A percentile compares a stretch with the other conserved stretches of the same genome.
phyloP scores from a whole-genome alignment of 768 basidiomycete genomes.

The Podaxis sp. region DNA sequence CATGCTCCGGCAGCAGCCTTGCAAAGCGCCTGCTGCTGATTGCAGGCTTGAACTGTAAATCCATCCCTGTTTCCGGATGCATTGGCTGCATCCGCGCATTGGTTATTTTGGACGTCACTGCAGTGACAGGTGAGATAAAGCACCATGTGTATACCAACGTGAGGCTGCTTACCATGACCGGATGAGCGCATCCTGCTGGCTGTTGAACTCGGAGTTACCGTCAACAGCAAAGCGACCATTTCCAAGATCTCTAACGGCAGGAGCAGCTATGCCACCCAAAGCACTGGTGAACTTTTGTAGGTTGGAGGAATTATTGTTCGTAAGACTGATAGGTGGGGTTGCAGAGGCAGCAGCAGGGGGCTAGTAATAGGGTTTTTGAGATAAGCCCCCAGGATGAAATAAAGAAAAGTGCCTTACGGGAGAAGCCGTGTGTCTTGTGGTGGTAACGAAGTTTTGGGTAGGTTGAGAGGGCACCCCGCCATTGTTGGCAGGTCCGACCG shows the following conservation, averaged over 20 bases:
- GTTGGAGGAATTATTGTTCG: slow-evolving; percentile 21
- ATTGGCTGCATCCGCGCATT: slow-evolving; percentile 55
- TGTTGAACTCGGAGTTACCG: slow-evolving; percentile 44
- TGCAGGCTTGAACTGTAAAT: slow-evolving; percentile 44
- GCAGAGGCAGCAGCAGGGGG: neutral
- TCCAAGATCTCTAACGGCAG: slow-evolving; percentile 35
- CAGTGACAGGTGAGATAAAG: neutral
- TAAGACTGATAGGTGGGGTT: neutral
- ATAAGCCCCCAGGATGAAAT: neutral
- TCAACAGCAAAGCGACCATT: slow-evolving; percentile 45
- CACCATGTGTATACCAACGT: neutral
- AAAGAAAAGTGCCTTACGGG: neutral
- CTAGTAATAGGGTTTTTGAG: neutral
- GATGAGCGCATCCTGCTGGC: slow-evolving; percentile 36
- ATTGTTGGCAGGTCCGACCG: slow-evolving; percentile 22
- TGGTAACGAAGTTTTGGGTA: neutral
- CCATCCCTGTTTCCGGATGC: slow-evolving; percentile 41
- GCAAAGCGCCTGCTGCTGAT: slow-evolving; percentile 39
- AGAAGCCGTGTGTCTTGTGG: neutral
- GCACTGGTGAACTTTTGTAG: slow-evolving; percentile 47
- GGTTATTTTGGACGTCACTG: slow-evolving; percentile 54
- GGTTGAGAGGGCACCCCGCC: neutral
- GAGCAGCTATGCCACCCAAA: slow-evolving; percentile 42
- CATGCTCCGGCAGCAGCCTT: slow-evolving; percentile 19
- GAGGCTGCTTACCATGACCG: slow-evolving; percentile 39